Conservation (phyloP, 345 rosid species). For the Triadica sebifera region DNA sequence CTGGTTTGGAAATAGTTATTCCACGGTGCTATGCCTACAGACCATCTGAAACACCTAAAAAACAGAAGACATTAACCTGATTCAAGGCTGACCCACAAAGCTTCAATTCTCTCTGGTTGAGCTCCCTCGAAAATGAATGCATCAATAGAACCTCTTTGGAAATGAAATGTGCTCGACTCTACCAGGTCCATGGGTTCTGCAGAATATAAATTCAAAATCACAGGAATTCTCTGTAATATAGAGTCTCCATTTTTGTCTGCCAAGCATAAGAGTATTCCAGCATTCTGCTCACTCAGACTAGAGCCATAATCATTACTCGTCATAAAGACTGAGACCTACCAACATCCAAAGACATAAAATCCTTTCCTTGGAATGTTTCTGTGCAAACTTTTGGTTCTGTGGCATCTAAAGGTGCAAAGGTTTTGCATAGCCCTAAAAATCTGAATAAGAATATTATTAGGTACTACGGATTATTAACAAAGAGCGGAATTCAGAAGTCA, state of each 20-base stretch:
- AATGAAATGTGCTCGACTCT: constrained; percentile 40
- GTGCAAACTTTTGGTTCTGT: constrained; percentile 46
- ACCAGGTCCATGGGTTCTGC: constrained; percentile 22
- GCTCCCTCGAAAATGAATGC: constrained; percentile 69
- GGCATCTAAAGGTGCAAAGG: constrained; percentile 61
- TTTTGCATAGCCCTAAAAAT: constrained; percentile 71
- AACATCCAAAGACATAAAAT: constrained; percentile 18
- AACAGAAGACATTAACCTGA: too few relatives aligned
- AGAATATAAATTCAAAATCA: constrained; percentile 35
- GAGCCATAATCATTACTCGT: constrained; percentile 74
- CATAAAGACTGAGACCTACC: constrained; percentile 43
- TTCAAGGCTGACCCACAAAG: constrained; percentile 76
- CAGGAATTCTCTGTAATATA: constrained; percentile 61
- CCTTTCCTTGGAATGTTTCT: constrained; percentile 26
- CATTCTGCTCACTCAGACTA: constrained; percentile 53
- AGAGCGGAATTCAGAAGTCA: constrained; percentile 9
- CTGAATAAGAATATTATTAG: constrained; percentile 35
- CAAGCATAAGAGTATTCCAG: constrained; percentile 63
- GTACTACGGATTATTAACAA: background rate
- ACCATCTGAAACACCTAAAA: too few relatives aligned
- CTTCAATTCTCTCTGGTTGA: constrained; percentile 45
- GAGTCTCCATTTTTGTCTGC: constrained; percentile 69
- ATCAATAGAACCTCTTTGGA: constrained; percentile 76
- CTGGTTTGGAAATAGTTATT: background rate
- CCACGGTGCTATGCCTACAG: background rate